Conservation (phyloP, 2,329 filamentous ascomycete species). For the Cladophialophora exuberans region DNA sequence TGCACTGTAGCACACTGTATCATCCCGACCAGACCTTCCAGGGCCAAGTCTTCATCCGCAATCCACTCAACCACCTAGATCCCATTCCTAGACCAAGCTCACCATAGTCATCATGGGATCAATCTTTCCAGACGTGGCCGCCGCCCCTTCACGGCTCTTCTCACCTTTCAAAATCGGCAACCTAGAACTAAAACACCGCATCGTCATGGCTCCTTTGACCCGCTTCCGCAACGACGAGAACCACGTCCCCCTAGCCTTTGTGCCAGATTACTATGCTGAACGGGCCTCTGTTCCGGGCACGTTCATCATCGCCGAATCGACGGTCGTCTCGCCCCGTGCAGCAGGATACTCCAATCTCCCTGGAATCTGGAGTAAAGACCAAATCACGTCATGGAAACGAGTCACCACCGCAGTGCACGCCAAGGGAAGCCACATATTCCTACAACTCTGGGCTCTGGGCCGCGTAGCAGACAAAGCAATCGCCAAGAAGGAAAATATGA, state of each 20-base stretch:
- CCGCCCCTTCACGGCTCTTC: constrained; percentile 44
- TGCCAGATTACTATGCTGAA: constrained; percentile 46
- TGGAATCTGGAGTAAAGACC: constrained; percentile 35
- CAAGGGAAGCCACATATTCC: constrained; percentile 53
- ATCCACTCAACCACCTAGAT: too few species aligned
- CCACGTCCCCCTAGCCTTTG: constrained; percentile 44
- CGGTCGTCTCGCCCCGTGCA: constrained; percentile 23
- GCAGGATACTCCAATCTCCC: constrained; percentile 23
- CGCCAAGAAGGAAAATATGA: constrained; percentile 39
- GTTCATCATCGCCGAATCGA: constrained; percentile 40
- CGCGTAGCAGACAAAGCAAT: constrained; percentile 52
- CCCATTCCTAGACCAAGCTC: too few species aligned
- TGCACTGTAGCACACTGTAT: too few species aligned
- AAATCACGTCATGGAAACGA: constrained; percentile 55
- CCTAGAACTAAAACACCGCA: constrained; percentile 54
- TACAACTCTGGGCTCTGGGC: constrained; percentile 61
- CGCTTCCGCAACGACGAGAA: constrained; percentile 52
- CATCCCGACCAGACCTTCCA: too few species aligned
- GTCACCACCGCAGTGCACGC: constrained; percentile 56
- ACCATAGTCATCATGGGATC: too few species aligned
- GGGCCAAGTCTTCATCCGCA: too few species aligned
- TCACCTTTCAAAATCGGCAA: constrained; percentile 49
- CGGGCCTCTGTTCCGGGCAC: constrained; percentile 44
- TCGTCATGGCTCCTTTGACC: constrained; percentile 58
- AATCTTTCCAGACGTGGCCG: constrained; percentile 34